phyloP scores from a whole-genome alignment of 441 rosid genomes.

The Hura crepitans region DNA sequence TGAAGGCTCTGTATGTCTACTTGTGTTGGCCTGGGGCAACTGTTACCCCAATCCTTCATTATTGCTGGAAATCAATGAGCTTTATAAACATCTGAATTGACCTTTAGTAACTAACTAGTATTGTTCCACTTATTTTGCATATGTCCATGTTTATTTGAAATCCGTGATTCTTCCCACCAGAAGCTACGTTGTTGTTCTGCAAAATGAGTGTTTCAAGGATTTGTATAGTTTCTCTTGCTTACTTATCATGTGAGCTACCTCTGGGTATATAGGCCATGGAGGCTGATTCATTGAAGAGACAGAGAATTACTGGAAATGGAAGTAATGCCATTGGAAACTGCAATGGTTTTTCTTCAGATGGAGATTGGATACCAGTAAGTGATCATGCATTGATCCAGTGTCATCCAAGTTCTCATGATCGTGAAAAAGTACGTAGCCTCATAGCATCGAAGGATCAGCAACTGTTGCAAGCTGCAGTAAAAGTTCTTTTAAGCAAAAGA shows the following conservation, averaged over 20 bases:
- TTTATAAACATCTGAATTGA: not conserved
- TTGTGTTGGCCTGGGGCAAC: not conserved
- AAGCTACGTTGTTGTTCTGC: not conserved
- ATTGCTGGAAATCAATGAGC: not conserved
- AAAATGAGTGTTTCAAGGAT: not conserved
- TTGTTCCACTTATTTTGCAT: not conserved
- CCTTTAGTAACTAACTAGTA: not conserved
- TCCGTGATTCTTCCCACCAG: not conserved
- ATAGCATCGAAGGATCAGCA: slow-evolving; percentile 43
- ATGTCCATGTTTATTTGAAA: not conserved
- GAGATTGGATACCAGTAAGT: slow-evolving; percentile 15
- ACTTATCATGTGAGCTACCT: slow-evolving; percentile 13
- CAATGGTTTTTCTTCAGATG: slow-evolving; percentile 19
- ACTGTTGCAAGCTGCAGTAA: slow-evolving; percentile 52
- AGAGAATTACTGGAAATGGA: slow-evolving; percentile 24
- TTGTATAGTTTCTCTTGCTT: not conserved
- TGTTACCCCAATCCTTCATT: not conserved
- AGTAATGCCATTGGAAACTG: slow-evolving; percentile 26
- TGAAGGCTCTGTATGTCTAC: not conserved
- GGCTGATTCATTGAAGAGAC: slow-evolving; percentile 18
- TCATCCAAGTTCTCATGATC: slow-evolving; percentile 33
- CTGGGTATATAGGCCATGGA: slow-evolving; percentile 28
- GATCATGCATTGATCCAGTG: slow-evolving; percentile 26
- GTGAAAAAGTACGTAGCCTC: slow-evolving; percentile 31
- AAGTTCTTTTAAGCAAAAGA: slow-evolving; percentile 48